Evolutionary conservation across 2,329 filamentous ascomycete genomes (phyloP).

Genomic region (Leptoxyphium fumago): DNA sequence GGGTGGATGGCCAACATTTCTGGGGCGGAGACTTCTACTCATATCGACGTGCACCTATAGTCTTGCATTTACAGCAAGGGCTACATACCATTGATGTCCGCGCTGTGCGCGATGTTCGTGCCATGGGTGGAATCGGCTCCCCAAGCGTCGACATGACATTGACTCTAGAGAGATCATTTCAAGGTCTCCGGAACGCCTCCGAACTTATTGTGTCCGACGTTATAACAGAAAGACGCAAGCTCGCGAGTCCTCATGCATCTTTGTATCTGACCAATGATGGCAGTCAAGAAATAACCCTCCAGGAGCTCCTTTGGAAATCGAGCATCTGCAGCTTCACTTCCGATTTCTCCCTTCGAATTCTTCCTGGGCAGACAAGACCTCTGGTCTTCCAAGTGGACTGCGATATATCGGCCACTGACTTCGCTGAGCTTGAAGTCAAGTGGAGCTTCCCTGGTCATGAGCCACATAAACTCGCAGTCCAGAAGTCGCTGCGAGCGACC

Average conservation of each 20-base stretch:
- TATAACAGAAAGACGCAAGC: constrained; percentile 26
- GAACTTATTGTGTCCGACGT: constrained; percentile 36
- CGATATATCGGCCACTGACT: constrained; percentile 4
- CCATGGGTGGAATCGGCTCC: constrained; percentile 36
- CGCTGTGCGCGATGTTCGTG: constrained; percentile 41
- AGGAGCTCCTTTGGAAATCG: neutral
- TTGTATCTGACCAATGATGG: constrained; percentile 33
- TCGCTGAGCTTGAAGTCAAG: constrained; percentile 2
- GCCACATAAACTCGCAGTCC: neutral
- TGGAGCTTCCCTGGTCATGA: constrained; percentile 1
- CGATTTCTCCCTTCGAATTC: constrained; percentile 7
- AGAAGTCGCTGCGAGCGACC: neutral
- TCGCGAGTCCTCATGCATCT: constrained; percentile 35
- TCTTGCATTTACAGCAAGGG: constrained; percentile 36
- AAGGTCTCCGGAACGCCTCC: constrained; percentile 13
- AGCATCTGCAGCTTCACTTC: constrained; percentile 2
- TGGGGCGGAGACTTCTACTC: constrained; percentile 45
- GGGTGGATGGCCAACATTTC: constrained; percentile 35
- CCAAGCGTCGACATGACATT: constrained; percentile 31
- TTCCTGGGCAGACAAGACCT: constrained; percentile 28
- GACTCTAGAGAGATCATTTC: constrained; percentile 10
- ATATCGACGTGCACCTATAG: constrained; percentile 34
- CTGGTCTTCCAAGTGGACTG: constrained; percentile 24
- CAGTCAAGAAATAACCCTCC: constrained; percentile 5
- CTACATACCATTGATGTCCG: constrained; percentile 37